phyloP scores from a whole-genome alignment of 1,284 basidiomycete species.

The Puccinia polysora region DNA sequence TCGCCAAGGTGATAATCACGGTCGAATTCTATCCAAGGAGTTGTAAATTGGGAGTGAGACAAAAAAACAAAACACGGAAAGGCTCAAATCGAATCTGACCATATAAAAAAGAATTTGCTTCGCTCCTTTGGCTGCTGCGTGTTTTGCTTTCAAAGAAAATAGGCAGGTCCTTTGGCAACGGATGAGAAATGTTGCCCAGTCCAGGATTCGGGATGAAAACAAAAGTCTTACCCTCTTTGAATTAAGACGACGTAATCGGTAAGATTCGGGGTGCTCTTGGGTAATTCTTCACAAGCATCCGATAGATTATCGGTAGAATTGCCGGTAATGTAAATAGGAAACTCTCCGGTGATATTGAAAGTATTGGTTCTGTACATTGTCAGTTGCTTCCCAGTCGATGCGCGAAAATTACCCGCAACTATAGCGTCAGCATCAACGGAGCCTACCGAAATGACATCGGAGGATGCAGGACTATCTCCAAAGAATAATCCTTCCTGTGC shows the following conservation, averaged over 20 bases:
- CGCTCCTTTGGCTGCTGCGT: slow-evolving; percentile 36
- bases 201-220: no score
- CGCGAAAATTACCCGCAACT: no score
- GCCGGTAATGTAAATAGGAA: slow-evolving; percentile 19
- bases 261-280: slow-evolving; percentile 22
- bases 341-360: no score
- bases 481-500: slow-evolving; percentile 17
- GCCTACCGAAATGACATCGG: no score
- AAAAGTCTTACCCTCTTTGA: slow-evolving; percentile 26
- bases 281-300: slow-evolving; percentile 22
- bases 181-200: background rate
- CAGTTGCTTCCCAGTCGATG: no score
- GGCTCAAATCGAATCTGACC: slow-evolving; percentile 11
- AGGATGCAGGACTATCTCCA: background rate
- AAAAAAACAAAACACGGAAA: no score
- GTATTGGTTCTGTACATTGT: no score
- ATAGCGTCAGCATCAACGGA: no score
- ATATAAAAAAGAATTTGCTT: slow-evolving; percentile 41
- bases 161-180: slow-evolving; percentile 22
- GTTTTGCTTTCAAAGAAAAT: slow-evolving; percentile 16
- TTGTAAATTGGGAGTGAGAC: no score
- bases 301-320: slow-evolving; percentile 7
- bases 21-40: slow-evolving; percentile 28
- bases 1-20: slow-evolving; percentile 12
- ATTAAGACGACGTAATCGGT: slow-evolving; percentile 26